Evolutionary conservation across 2,329 filamentous ascomycete species (phyloP).

Genomic region (Diaporthe citrichinensis): DNA sequence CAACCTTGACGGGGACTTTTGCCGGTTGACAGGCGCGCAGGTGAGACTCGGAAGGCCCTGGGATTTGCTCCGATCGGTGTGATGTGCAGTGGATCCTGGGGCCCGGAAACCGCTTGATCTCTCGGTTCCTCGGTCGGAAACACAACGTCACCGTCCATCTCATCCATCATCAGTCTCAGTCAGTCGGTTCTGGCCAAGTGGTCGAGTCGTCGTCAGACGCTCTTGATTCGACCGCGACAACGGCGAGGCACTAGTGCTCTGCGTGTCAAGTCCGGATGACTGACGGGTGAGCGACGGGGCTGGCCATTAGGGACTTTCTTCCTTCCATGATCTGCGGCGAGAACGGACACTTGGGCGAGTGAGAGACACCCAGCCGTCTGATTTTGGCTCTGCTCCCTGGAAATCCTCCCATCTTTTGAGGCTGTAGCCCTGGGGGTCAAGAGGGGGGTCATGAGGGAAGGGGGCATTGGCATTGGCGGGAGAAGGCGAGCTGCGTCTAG

Average conservation of each 20-base stretch:
- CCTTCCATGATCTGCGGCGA: constrained; percentile 20
- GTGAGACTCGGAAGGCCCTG: constrained; percentile 29
- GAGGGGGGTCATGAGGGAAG: constrained; percentile 6
- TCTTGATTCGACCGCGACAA: constrained; percentile 12
- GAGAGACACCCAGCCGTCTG: constrained; percentile 17
- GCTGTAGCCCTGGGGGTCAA: constrained; percentile 10
- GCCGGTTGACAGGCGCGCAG: constrained; percentile 21
- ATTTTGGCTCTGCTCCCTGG: not conserved
- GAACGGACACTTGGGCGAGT: constrained; percentile 27
- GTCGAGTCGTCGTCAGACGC: constrained; percentile 2
- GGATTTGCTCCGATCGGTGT: constrained; percentile 33
- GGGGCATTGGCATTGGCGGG: constrained; percentile 29
- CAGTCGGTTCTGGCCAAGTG: constrained; percentile 4
- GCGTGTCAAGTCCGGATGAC: constrained; percentile 25
- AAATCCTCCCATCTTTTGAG: constrained; percentile 23
- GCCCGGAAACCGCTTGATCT: constrained; percentile 29
- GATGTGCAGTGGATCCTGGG: constrained; percentile 44
- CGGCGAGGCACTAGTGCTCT: not conserved
- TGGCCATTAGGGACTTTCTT: constrained; percentile 8
- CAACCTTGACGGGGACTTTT: constrained; percentile 26
- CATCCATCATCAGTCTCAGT: constrained; percentile 7
- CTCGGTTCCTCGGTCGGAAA: constrained; percentile 28
- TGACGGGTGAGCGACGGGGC: constrained; percentile 17
- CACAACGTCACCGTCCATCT: constrained; percentile 29
- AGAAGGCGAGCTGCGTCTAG: constrained; percentile 31